Percentiles rank a stretch among this genome's conserved stretches.
Evolutionary conservation across 148 eudicot genomes (phyloP).

Genomic region (Pharnaceum exiguum): DNA sequence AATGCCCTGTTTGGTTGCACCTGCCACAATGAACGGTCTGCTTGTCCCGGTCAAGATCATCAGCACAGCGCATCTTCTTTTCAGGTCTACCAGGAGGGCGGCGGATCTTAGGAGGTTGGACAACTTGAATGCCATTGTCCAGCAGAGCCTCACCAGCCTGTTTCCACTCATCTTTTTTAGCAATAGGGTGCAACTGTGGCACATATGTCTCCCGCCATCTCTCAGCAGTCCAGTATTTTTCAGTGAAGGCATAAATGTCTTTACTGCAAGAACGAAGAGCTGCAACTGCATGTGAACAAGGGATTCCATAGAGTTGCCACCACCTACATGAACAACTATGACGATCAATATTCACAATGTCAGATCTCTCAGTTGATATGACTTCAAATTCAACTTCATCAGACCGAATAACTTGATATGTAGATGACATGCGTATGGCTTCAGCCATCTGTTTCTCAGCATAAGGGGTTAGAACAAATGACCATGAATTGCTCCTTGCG

Average conservation of each 20-base stretch:
- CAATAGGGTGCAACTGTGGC: slow-evolving; percentile 33
- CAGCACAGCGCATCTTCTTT: slow-evolving; percentile 41
- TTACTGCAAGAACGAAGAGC: slow-evolving; percentile 42
- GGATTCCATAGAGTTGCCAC: slow-evolving; percentile 57
- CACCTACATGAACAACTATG: slow-evolving; percentile 52
- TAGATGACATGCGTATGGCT: slow-evolving; percentile 25
- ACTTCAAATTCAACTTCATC: slow-evolving; percentile 63
- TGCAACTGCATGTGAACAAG: slow-evolving; percentile 61
- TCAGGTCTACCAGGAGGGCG: slow-evolving; percentile 62
- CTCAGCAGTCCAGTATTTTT: slow-evolving; percentile 30
- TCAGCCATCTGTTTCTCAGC: slow-evolving; percentile 48
- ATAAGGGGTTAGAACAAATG: slow-evolving; percentile 39
- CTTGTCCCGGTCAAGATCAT: slow-evolving; percentile 44
- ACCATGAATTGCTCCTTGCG: slow-evolving; percentile 30
- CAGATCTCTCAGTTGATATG: slow-evolving; percentile 41
- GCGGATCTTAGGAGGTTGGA: slow-evolving; percentile 54
- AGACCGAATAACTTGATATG: slow-evolving; percentile 50
- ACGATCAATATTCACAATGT: slow-evolving; percentile 51
- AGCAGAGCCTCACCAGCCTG: slow-evolving; percentile 19
- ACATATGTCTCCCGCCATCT: slow-evolving; percentile 33
- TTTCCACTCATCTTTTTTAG: slow-evolving; percentile 41
- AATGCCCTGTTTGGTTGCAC: slow-evolving; percentile 65
- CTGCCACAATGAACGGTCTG: slow-evolving; percentile 58
- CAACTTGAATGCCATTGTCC: slow-evolving; percentile 26
- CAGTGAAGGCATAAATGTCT: slow-evolving; percentile 42